Conservation (phyloP, 2,329 filamentous ascomycete genomes). For the Epichloe typhina region DNA sequence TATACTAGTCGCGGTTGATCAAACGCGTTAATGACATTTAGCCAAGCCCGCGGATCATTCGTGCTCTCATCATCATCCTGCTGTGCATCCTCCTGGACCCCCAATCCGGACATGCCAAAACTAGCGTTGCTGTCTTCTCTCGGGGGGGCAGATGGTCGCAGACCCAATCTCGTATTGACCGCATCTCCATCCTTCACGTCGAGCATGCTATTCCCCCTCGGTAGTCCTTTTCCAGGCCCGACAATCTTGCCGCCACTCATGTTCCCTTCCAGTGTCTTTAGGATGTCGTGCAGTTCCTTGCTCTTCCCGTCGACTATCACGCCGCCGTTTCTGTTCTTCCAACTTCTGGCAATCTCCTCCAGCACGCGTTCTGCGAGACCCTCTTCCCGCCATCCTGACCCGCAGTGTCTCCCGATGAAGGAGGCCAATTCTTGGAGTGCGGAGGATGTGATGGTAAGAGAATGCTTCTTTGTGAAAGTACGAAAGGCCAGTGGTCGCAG, state of each 20-base stretch:
- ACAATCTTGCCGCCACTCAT: conserved; percentile 75
- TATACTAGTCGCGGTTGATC: conserved; percentile 72
- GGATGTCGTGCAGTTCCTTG: conserved; percentile 64
- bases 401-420: conserved; percentile 89
- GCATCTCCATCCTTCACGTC: conserved; percentile 40
- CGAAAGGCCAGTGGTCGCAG: conserved; percentile 85
- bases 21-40: conserved; percentile 73
- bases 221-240: conserved; percentile 35
- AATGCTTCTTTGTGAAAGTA: conserved; percentile 95
- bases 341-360: conserved; percentile 79
- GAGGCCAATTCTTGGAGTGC: conserved; percentile 72
- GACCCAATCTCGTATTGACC: conserved; percentile 41
- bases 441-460: conserved; percentile 77
- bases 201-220: conserved; percentile 46
- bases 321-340: conserved; percentile 81
- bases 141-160: conserved; percentile 31
- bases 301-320: conserved; percentile 81
- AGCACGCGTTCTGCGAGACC: conserved; percentile 84
- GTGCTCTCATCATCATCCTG: conserved; percentile 37
- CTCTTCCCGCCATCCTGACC: conserved; percentile 91
- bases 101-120: conserved; percentile 44
- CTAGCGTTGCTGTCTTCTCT: conserved; percentile 54
- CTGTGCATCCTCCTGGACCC: conserved; percentile 39
- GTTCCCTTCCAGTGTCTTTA: conserved; percentile 72
- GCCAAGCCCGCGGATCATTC: conserved; percentile 65